phyloP scores from a whole-genome alignment of 495 filamentous ascomycete genomes.

The Aspergillus cavernicola region DNA sequence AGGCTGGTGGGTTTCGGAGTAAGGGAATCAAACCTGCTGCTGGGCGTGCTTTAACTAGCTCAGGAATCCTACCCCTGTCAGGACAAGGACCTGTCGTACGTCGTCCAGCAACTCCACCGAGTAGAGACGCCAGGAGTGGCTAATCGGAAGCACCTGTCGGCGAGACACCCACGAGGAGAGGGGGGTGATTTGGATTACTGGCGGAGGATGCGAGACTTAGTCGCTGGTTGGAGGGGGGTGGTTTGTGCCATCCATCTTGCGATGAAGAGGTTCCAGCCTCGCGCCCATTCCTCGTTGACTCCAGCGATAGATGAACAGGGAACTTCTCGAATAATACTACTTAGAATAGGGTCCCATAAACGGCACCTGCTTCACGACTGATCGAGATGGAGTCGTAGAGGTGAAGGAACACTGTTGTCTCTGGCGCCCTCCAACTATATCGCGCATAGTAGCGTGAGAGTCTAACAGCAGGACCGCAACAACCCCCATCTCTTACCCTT shows the following conservation, averaged over 20 bases:
- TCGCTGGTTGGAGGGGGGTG: slow-evolving; percentile 15
- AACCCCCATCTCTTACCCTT: slow-evolving; percentile 4
- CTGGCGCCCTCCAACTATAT: slow-evolving; percentile 12
- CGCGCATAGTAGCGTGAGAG: slow-evolving; percentile 12
- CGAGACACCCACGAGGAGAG: slow-evolving; percentile 23
- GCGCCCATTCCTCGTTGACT: not conserved
- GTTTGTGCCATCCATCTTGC: slow-evolving; percentile 7
- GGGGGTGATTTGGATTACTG: slow-evolving; percentile 17
- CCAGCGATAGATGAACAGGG: slow-evolving; percentile 9
- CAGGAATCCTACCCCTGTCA: slow-evolving; percentile 25
- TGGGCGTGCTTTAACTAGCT: slow-evolving; percentile 19
- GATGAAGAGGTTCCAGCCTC: slow-evolving; percentile 16
- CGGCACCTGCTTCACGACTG: not conserved
- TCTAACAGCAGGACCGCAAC: slow-evolving; percentile 15
- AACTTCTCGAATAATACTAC: slow-evolving; percentile 3
- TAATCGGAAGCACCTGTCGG: slow-evolving; percentile 18
- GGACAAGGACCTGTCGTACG: slow-evolving; percentile 21
- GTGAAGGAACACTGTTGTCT: slow-evolving; percentile 5
- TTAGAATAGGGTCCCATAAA: slow-evolving; percentile 2
- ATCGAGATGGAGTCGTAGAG: slow-evolving; percentile 5
- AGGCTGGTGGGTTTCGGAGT: slow-evolving; percentile 19
- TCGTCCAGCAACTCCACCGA: slow-evolving; percentile 24
- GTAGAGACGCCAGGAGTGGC: slow-evolving; percentile 17
- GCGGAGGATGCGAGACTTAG: slow-evolving; percentile 18
- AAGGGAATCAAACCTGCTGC: slow-evolving; percentile 22